Base-by-base conservation (phyloP, 495 filamentous ascomycete species). In the Daldinia decipiens region DNA sequence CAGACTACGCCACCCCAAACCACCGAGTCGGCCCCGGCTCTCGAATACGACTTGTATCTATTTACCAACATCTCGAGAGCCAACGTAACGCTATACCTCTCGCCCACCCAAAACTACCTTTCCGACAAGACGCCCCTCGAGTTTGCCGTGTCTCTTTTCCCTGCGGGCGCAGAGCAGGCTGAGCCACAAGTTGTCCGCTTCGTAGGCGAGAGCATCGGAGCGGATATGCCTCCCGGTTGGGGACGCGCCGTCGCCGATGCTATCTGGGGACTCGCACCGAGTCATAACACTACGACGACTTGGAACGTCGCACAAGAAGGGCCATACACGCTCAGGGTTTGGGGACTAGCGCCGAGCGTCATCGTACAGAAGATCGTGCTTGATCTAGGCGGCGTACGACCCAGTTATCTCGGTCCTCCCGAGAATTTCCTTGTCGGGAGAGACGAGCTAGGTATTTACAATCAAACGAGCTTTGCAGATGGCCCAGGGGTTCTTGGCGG, bases 321-420 rank as follows among this genome's bases (percentile, higher is more conserved):
- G 9, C 81, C 81, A 51, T 86, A 90, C 67, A 88, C 80, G 34
- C 74, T 92, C 59, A 86, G 86, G 54, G 61, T 92, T 21, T 89
- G 88, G 86, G 81, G 85, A 26, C 77, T 90, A 56, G 87, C 90
- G 80, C 84, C 88, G 40, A 87, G 87, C 21, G 79, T 92, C 1
- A 80, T 91, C n/a, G 81, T 93, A 51, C 87, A 92, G 80, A 92
- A 90, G 79, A 80, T 92, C 32, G 80, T 91, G 6, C 55, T 92
- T 4, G 82, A 93, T 77, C 67, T 92, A 53, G 91, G 90, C 0
- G 90, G 90, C n/a, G 86, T 91, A 6, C 80, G 86, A 57, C 75
- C 79, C 29, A 88, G 85, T 56, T 92, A 91, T 76, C 75, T 92
- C 43, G 91, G 90, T 1, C 90, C 91, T 59, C 89, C 90, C 4